A percentile compares a stretch with the other conserved stretches of the same genome.
These are phyloP conservation scores for Citrus sp. DNA, from an alignment of 345 rosid species.

Conservation along the genomic window DNA sequence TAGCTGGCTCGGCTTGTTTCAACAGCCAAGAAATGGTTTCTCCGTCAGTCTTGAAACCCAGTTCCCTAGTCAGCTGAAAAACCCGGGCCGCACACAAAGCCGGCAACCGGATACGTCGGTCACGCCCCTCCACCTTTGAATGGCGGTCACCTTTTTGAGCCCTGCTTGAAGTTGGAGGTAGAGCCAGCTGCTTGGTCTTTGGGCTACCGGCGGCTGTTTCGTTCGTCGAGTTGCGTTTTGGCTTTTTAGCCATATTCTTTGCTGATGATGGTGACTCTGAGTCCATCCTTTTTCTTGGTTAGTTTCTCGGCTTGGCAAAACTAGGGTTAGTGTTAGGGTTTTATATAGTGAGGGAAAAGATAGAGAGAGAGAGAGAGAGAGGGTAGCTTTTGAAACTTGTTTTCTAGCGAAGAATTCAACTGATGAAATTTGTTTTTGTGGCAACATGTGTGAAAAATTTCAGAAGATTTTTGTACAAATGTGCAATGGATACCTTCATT, in stretches of 20 bases:
- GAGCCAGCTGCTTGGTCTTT: background rate
- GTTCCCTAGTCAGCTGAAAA: slow-evolving; percentile 28
- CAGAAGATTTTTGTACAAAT: background rate
- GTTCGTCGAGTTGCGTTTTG: background rate
- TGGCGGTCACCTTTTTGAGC: slow-evolving; percentile 22
- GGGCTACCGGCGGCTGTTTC: background rate
- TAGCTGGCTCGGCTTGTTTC: slow-evolving; percentile 25
- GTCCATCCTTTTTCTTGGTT: background rate
- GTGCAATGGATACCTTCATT: background rate
- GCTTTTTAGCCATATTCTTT: background rate
- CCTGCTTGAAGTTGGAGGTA: background rate
- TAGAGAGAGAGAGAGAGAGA: background rate
- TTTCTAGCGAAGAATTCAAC: background rate
- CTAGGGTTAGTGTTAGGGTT: background rate
- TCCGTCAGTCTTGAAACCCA: slow-evolving; percentile 27
- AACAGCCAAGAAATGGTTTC: slow-evolving; percentile 35
- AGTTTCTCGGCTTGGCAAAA: background rate
- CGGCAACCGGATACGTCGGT: slow-evolving; percentile 22
- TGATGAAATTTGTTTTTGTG: background rate
- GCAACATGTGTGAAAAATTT: background rate
- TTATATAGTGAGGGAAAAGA: background rate
- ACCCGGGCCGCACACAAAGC: slow-evolving; percentile 18
- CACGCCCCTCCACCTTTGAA: slow-evolving; percentile 29
- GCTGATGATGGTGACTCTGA: background rate
- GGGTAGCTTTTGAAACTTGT: background rate